These are phyloP conservation scores for Ceratocystis albifundus DNA, from an alignment of 2,329 filamentous ascomycete genomes.

Conservation along the genomic window DNA sequence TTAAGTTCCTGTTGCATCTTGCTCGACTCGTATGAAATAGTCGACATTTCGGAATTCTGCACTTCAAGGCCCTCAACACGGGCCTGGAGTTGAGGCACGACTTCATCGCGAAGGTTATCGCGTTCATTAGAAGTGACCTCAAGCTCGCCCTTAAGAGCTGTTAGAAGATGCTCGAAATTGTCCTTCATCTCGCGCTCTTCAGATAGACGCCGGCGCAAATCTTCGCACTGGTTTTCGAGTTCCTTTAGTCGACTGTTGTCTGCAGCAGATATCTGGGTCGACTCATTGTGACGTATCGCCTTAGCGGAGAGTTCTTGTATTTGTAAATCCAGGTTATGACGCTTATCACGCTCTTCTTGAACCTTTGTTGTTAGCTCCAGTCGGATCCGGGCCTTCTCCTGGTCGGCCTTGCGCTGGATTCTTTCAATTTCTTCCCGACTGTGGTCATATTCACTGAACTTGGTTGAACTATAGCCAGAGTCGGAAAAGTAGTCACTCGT, in stretches of 20 bases:
- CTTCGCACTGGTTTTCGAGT: conserved; percentile 68
- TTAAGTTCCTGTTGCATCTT: conserved; percentile 82
- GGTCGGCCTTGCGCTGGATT: conserved; percentile 71
- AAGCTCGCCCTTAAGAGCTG: conserved; percentile 71
- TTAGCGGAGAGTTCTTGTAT: conserved; percentile 72
- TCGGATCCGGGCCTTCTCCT: conserved; percentile 78
- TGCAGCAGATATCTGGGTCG: conserved; percentile 45
- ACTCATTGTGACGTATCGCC: conserved; percentile 51
- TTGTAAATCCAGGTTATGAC: conserved; percentile 69
- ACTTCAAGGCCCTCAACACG: conserved; percentile 67
- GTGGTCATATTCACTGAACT: conserved; percentile 56
- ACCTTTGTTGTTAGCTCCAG: conserved; percentile 75
- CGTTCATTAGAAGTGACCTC: conserved; percentile 74
- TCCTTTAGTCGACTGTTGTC: conserved; percentile 56
- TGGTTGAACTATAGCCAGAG: conserved; percentile 76
- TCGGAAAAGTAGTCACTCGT: conserved; percentile 98
- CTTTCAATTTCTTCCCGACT: conserved; percentile 65
- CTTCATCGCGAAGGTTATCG: conserved; percentile 80
- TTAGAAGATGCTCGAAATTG: conserved; percentile 85
- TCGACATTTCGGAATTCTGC: conserved; percentile 60
- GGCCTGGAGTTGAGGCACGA: conserved; percentile 66
- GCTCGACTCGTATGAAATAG: conserved; percentile 64
- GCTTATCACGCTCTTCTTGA: conserved; percentile 69
- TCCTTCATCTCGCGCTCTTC: conserved; percentile 82
- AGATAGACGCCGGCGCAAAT: conserved; percentile 64